Conservation (phyloP, 495 filamentous ascomycete genomes). For the Lichenothelia convexa region DNA sequence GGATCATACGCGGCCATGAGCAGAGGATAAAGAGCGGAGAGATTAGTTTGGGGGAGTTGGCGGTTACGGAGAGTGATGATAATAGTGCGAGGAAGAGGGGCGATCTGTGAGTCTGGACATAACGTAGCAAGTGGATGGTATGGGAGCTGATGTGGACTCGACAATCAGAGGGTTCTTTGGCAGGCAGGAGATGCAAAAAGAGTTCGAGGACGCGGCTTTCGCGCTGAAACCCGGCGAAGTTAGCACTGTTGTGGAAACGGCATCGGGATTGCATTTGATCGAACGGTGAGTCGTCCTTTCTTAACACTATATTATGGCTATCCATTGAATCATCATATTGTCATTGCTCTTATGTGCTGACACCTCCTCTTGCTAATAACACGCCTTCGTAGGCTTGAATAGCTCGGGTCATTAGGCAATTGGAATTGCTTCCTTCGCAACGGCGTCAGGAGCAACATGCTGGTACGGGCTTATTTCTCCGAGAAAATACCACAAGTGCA, state of each 20-base stretch:
- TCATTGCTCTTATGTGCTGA: neutral
- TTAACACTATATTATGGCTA: neutral
- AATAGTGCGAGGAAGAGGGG: slow-evolving; percentile 85
- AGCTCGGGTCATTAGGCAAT: neutral
- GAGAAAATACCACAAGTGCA: too few relatives aligned
- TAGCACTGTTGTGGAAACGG: slow-evolving; percentile 70
- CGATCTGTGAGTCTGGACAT: slow-evolving; percentile 45
- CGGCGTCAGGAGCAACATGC: neutral
- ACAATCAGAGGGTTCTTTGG: slow-evolving; percentile 82
- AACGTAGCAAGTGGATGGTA: slow-evolving; percentile 1
- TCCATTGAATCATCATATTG: neutral
- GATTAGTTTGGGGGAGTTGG: slow-evolving; percentile 55
- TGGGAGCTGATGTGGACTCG: slow-evolving; percentile 1
- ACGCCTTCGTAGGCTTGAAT: neutral
- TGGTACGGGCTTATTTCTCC: too few relatives aligned
- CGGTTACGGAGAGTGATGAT: slow-evolving; percentile 79
- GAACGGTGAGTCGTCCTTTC: slow-evolving; percentile 61
- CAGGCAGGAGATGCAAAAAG: slow-evolving; percentile 90
- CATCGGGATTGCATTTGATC: slow-evolving; percentile 91
- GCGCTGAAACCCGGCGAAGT: slow-evolving; percentile 68
- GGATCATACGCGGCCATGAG: slow-evolving; percentile 57
- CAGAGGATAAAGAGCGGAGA: slow-evolving; percentile 50
- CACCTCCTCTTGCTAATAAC: neutral
- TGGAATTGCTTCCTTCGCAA: neutral
- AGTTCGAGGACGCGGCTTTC: slow-evolving; percentile 93